Conservation (phyloP, 2,329 filamentous ascomycete genomes). For the Pseudocercospora fijiensis region DNA sequence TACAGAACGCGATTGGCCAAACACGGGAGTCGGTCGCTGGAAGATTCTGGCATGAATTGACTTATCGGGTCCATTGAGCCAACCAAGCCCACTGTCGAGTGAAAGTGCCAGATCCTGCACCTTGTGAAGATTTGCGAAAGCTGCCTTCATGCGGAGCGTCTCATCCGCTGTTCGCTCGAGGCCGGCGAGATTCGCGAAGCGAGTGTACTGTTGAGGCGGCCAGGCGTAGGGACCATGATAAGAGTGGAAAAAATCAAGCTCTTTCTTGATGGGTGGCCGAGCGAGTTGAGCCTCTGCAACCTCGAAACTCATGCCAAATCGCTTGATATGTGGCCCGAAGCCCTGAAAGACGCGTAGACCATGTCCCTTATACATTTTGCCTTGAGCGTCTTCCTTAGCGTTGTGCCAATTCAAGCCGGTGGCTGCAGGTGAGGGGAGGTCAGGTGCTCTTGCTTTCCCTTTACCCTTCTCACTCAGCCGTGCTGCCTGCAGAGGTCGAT, state of each 20-base stretch:
- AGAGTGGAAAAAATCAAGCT: conserved; percentile 55
- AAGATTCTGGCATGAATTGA: conserved; percentile 51
- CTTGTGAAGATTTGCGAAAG: conserved; percentile 56
- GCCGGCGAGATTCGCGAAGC: conserved; percentile 59
- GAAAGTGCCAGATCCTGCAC: conserved; percentile 66
- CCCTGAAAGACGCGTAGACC: conserved; percentile 62
- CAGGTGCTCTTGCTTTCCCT: conserved; percentile 22
- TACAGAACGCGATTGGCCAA: conserved; percentile 39
- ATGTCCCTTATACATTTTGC: conserved; percentile 54
- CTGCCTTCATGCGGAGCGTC: conserved; percentile 59
- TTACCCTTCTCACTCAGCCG: conserved; percentile 9
- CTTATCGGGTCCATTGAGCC: conserved; percentile 62
- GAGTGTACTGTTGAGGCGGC: conserved; percentile 60
- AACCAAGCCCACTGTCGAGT: conserved; percentile 66
- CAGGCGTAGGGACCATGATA: conserved; percentile 67
- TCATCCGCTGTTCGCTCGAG: conserved; percentile 66
- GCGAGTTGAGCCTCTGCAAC: conserved; percentile 56
- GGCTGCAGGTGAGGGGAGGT: conserved; percentile 27
- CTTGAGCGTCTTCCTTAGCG: conserved; percentile 38
- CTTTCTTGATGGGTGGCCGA: conserved; percentile 56
- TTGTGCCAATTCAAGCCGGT: conserved; percentile 44
- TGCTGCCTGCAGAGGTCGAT: conserved; percentile 12
- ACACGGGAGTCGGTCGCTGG: conserved; percentile 46
- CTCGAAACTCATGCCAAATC: conserved; percentile 68
- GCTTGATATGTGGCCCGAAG: conserved; percentile 60